Evolutionary conservation across 306 rosid genomes (phyloP).

Genomic region (Echinosophora koreensis): DNA sequence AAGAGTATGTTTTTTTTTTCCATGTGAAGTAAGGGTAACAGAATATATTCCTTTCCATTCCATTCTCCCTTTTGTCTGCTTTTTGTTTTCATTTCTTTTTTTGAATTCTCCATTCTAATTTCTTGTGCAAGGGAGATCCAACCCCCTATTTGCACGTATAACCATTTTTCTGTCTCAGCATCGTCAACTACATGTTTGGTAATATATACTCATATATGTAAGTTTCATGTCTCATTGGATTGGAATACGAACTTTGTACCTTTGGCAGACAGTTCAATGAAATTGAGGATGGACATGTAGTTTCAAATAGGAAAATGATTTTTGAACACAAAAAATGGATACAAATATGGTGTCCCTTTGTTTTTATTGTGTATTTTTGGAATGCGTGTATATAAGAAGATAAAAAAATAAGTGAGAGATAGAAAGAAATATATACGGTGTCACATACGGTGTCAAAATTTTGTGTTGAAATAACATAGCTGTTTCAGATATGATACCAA

Average conservation of each 20-base stretch:
- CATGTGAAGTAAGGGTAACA: constrained; percentile 50
- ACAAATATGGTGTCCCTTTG: no score
- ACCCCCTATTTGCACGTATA: constrained; percentile 55
- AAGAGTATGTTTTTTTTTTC: no score
- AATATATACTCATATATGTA: constrained; percentile 20
- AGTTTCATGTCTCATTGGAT: constrained; percentile 43
- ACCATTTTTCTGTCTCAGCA: constrained; percentile 49
- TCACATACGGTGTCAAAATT: no score
- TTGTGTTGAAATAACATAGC: no score
- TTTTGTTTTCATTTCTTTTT: constrained; percentile 23
- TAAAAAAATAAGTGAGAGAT: no score
- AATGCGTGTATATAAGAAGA: no score
- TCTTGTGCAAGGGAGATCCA: constrained; percentile 48
- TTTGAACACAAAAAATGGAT: no score
- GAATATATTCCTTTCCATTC: constrained; percentile 59
- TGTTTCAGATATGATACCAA: constrained; percentile 44
- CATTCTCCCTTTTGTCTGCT: constrained; percentile 57
- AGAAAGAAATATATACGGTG: no score
- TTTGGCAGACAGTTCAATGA: constrained; percentile 49
- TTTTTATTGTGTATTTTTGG: no score
- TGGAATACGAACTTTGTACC: constrained; percentile 40
- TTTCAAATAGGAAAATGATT: no score
- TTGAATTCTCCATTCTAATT: constrained; percentile 29
- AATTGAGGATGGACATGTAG: constrained; percentile 42
- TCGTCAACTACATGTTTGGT: constrained; percentile 44